phyloP scores from a whole-genome alignment of 306 rosid species.

The Dalbergia cultrata region DNA sequence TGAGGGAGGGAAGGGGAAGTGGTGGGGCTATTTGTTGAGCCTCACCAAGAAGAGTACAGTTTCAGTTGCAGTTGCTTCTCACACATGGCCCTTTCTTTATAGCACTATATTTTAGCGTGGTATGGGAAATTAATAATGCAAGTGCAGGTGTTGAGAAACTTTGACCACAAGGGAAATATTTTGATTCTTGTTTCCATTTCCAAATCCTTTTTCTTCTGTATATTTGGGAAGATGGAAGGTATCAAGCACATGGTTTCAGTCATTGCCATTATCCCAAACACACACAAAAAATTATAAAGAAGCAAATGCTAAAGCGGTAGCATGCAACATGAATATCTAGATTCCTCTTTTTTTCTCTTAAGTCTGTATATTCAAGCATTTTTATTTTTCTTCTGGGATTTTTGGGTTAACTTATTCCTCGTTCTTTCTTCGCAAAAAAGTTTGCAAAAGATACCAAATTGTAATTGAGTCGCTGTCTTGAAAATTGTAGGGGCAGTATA shows the following conservation, averaged over 20 bases:
- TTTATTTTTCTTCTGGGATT: not conserved
- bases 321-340: constrained; percentile 10
- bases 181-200: constrained; percentile 21
- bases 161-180: constrained; percentile 44
- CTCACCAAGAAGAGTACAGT: constrained; percentile 46
- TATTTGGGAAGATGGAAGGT: constrained; percentile 35
- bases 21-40: constrained; percentile 53
- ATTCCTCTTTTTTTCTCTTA: constrained; percentile 3
- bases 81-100: constrained; percentile 57
- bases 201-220: constrained; percentile 17
- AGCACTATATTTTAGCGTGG: constrained; percentile 50
- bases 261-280: constrained; percentile 44
- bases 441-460: constrained; percentile 29
- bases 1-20: not conserved
- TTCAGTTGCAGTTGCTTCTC: constrained; percentile 42
- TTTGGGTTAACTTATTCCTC: not conserved
- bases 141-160: constrained; percentile 45
- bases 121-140: constrained; percentile 58
- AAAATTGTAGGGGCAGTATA: not conserved
- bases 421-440: constrained; percentile 38
- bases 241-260: constrained; percentile 30
- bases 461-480: constrained; percentile 22
- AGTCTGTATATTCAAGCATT: constrained; percentile 36
- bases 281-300: constrained; percentile 3
- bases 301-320: constrained; percentile 35